Conservation (phyloP, 1,139 yeast species). For the Pichia sp. region DNA sequence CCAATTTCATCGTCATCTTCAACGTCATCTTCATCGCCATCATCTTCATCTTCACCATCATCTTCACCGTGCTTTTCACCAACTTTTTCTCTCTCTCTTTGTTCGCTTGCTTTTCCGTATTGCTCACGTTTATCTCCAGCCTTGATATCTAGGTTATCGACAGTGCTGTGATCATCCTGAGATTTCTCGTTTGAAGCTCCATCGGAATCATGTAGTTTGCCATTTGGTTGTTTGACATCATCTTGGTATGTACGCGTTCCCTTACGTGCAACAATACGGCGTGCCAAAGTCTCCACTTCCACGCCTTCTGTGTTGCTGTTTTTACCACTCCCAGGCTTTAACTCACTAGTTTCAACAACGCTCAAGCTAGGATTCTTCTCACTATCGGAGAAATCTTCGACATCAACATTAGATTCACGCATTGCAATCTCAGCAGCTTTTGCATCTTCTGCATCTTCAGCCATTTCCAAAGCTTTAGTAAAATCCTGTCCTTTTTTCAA, state of each 20-base stretch:
- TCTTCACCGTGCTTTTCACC: background rate
- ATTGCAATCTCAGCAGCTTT: slow-evolving; percentile 87
- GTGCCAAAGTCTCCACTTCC: slow-evolving; percentile 26
- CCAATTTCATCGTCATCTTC: slow-evolving; percentile 75
- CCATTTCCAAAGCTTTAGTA: slow-evolving; percentile 75
- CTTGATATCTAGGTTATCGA: too few relatives aligned
- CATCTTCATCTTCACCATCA: slow-evolving; percentile 7
- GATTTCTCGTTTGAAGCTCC: too few relatives aligned
- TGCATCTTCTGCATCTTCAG: slow-evolving; percentile 95
- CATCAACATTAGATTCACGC: slow-evolving; percentile 80
- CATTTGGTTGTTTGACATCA: too few relatives aligned
- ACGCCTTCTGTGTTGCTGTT: slow-evolving; percentile 9
- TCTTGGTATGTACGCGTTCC: slow-evolving; percentile 5
- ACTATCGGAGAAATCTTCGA: slow-evolving; percentile 70
- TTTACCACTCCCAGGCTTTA: background rate
- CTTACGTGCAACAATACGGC: slow-evolving; percentile 22
- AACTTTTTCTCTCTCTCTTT: too few relatives aligned
- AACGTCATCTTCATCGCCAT: slow-evolving; percentile 32
- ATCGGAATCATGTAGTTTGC: background rate
- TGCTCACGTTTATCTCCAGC: too few relatives aligned
- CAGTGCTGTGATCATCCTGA: too few relatives aligned
- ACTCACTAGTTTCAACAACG: background rate
- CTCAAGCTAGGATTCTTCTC: slow-evolving; percentile 6
- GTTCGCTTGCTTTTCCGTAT: too few relatives aligned
- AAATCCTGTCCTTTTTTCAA: slow-evolving; percentile 45